Conservation (phyloP, 345 rosid genomes). For the Eucalyptus regnans region DNA sequence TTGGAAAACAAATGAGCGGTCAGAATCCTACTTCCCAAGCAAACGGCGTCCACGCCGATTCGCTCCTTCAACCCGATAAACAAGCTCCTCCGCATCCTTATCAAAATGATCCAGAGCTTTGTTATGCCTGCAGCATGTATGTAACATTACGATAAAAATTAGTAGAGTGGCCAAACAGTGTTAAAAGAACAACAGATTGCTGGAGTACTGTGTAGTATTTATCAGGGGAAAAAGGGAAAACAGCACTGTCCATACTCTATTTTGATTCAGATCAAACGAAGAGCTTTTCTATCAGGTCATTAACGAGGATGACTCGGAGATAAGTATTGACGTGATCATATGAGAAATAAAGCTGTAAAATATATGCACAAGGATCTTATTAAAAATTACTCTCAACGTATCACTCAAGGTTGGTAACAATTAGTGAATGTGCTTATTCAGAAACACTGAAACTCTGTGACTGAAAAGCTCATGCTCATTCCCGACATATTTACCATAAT, state of each 20-base stretch:
- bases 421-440: neutral
- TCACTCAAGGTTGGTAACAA: neutral
- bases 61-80: constrained; percentile 48
- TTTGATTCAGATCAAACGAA: neutral
- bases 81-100: constrained; percentile 60
- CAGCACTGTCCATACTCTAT: neutral
- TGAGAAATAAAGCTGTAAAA: neutral
- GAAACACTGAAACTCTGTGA: neutral
- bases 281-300: neutral
- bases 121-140: constrained; percentile 42
- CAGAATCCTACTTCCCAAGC: constrained; percentile 51
- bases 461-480: neutral
- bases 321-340: neutral
- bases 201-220: neutral
- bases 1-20: neutral
- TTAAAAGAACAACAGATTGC: neutral
- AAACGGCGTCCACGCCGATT: constrained; percentile 50
- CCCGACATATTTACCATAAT: neutral
- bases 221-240: neutral
- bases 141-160: neutral
- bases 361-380: neutral
- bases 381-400: neutral
- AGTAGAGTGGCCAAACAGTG: neutral
- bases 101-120: constrained; percentile 46
- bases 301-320: neutral